phyloP scores from a whole-genome alignment of 371 early-diverging fungal genomes.

The Saksenaea oblongispora region DNA sequence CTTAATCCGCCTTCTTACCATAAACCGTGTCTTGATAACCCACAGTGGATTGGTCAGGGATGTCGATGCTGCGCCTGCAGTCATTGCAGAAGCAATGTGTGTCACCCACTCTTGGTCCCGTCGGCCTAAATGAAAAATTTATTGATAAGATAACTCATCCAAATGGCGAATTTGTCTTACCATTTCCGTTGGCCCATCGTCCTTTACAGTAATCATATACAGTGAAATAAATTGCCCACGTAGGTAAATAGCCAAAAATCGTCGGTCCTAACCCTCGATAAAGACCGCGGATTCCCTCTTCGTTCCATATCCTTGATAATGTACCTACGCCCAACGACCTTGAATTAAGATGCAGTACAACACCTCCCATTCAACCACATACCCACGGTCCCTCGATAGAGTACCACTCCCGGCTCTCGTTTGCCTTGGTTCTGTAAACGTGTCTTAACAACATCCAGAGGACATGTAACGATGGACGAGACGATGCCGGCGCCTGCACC shows the following conservation, averaged over 20 bases:
- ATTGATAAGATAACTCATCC: neutral
- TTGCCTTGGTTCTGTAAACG: conserved; percentile 91
- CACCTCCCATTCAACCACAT: neutral
- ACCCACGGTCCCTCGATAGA: conserved; percentile 53
- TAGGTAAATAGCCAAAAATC: conserved; percentile 86
- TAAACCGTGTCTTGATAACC: conserved; percentile 92
- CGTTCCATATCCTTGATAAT: conserved; percentile 72
- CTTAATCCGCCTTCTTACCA: conserved; percentile 54
- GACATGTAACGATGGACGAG: conserved; percentile 84
- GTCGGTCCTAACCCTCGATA: conserved; percentile 92
- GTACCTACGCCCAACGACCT: conserved; percentile 46
- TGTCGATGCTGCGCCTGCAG: conserved; percentile 84
- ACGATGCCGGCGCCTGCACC: conserved; percentile 86
- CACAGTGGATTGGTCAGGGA: conserved; percentile 88
- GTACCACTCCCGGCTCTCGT: conserved; percentile 22
- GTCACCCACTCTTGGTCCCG: conserved; percentile 59
- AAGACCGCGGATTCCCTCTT: conserved; percentile 88
- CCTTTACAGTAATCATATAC: conserved; percentile 74
- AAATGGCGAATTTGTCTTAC: neutral
- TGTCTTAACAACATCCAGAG: conserved; percentile 95
- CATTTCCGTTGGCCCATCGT: conserved; percentile 12
- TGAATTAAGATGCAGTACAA: neutral
- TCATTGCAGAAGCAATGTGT: conserved; percentile 85
- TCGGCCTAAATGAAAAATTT: conserved; percentile 23
- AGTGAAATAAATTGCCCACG: conserved; percentile 91